A percentile compares a stretch with the other conserved stretches of the same genome.
These are phyloP conservation scores for Grifola frondosa DNA, from an alignment of 1,284 basidiomycete species.

Conservation along the genomic window DNA sequence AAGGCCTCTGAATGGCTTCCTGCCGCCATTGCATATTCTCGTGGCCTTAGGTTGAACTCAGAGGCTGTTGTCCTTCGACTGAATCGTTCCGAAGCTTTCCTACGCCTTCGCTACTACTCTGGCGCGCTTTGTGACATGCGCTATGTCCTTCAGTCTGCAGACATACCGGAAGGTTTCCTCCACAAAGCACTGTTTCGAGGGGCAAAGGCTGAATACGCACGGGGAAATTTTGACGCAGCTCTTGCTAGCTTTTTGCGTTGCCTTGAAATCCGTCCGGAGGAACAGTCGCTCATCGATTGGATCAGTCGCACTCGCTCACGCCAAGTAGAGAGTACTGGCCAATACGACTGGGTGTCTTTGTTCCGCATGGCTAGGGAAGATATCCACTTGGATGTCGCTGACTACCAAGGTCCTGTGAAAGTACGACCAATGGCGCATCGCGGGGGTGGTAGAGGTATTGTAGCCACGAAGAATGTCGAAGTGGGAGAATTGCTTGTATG, in stretches of 20 bases:
- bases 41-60: constrained; percentile 17
- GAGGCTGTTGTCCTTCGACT: constrained; percentile 13
- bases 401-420: constrained; percentile 18
- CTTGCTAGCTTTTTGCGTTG: constrained; percentile 8
- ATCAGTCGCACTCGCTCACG: constrained; percentile 13
- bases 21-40: constrained; percentile 25
- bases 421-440: constrained; percentile 10
- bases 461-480: constrained; percentile 11
- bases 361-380: constrained; percentile 11
- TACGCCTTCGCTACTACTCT: constrained; percentile 22
- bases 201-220: constrained; percentile 13
- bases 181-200: constrained; percentile 11
- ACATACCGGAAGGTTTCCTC: background rate
- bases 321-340: constrained; percentile 11
- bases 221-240: constrained; percentile 13
- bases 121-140: constrained; percentile 24
- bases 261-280: constrained; percentile 9
- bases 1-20: constrained; percentile 22
- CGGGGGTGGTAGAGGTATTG: constrained; percentile 22
- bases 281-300: constrained; percentile 10
- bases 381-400: constrained; percentile 17
- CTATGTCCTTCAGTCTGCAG: constrained; percentile 8
- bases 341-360: constrained; percentile 19
- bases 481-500: constrained; percentile 21
- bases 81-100: constrained; percentile 24